Evolutionary conservation across 2,329 filamentous ascomycete genomes (phyloP), one percentile per base, ranked within the genome.

Genomic region (Decorospora gaudefroyi): DNA sequence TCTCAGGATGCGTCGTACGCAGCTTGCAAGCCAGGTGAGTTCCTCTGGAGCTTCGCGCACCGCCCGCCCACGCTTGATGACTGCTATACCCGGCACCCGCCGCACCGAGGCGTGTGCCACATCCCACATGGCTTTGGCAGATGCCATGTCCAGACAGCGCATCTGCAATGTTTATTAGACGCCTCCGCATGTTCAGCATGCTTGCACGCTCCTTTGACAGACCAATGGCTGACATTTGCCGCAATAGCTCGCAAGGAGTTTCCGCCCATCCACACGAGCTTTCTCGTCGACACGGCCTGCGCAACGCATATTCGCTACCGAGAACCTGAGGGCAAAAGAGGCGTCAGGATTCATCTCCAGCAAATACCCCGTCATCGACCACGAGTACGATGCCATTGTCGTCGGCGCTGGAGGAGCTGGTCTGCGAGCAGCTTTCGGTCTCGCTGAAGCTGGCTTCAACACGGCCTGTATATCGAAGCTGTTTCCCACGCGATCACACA

Each of bases 321-420:
- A 85, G 61, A 88, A 89, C 59, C 80, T 97, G 57, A 86, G 90
- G 72, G 93, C 92, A 45, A 96, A 95, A 79, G 91, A 96, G 78
- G 91, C 91, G 21, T 88, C 88, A 53, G 85, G 88, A 33, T 88
- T 89, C 69, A 82, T 96, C 64, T 88, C 85, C 74, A 86, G 80
- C 74, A 93, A 96, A 76, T 97, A 99, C 74, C 88, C 90, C 36
- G 88, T 99, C 64, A 91, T 99, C 84, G 93, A 97, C 73, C 93
- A 99, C 76, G 90, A 97, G 76, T 97, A 96, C 76, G 93, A 97
- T 87, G 92, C 92, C 52, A 80, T 99, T 63, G 93, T 99, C 50
- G 90, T 93, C 57, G 88, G 88, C 63, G 88, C 88, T 51, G 88
- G 88, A 70, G 88, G 88, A 62, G 79, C 88, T 50, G 88, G 88